Evolutionary conservation across 2,329 filamentous ascomycete genomes (phyloP).

Genomic region (Colletotrichum abscissum): DNA sequence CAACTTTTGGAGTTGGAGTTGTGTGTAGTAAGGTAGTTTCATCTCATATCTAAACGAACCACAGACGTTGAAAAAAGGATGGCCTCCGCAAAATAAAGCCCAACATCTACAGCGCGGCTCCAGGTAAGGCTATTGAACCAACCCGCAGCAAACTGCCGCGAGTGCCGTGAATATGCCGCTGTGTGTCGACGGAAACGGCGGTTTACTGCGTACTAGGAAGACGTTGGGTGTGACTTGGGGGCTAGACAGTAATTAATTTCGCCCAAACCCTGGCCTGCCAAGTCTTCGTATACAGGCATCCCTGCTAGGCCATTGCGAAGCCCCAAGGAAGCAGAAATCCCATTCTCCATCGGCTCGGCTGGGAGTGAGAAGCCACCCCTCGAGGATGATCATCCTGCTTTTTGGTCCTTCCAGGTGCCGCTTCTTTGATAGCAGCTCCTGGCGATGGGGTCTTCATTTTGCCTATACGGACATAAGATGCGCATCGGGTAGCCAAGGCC

Average conservation of each 20-base stretch:
- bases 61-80: slow-evolving; percentile 7
- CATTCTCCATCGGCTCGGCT: not conserved
- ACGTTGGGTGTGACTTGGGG: slow-evolving; percentile 8
- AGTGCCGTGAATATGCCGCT: slow-evolving; percentile 12
- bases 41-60: not conserved
- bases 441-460: slow-evolving; percentile 11
- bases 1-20: not conserved
- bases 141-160: slow-evolving; percentile 13
- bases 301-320: slow-evolving; percentile 16
- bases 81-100: slow-evolving; percentile 6
- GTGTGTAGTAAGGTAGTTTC: not conserved
- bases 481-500: slow-evolving; percentile 18
- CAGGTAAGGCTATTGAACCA: not conserved
- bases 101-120: slow-evolving; percentile 14
- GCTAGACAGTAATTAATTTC: not conserved
- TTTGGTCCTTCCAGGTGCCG: not conserved
- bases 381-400: slow-evolving; percentile 3
- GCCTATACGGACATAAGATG: slow-evolving; percentile 12
- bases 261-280: slow-evolving; percentile 16
- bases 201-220: not conserved
- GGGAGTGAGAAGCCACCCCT: not conserved
- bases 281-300: slow-evolving; percentile 11
- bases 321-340: not conserved
- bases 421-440: not conserved
- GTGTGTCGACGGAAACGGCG: slow-evolving; percentile 21